phyloP scores from a whole-genome alignment of 2,329 filamentous ascomycete genomes.

The Daldinia sp. region DNA sequence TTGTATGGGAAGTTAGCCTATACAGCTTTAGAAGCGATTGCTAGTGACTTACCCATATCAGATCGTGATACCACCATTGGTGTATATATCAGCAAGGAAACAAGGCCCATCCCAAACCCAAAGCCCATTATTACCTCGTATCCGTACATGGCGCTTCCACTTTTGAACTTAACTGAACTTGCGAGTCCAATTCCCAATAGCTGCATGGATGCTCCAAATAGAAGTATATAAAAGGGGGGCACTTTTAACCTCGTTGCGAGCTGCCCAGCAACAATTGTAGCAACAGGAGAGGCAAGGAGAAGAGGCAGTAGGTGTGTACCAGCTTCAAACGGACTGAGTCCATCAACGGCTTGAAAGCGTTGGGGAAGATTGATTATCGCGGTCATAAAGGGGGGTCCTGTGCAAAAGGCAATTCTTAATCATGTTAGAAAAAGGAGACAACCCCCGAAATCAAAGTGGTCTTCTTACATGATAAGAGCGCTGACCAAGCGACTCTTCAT shows the following conservation, averaged over 20 bases:
- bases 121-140: slow-evolving; percentile 55
- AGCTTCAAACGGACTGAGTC: slow-evolving; percentile 48
- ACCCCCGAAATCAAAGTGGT: neutral
- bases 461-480: slow-evolving; percentile 52
- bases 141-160: slow-evolving; percentile 47
- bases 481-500: slow-evolving; percentile 50
- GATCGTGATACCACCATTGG: slow-evolving; percentile 49
- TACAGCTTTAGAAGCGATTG: slow-evolving; percentile 6
- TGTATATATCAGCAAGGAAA: slow-evolving; percentile 51
- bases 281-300: slow-evolving; percentile 51
- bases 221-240: slow-evolving; percentile 51
- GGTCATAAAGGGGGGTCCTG: slow-evolving; percentile 53
- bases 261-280: slow-evolving; percentile 50
- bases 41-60: slow-evolving; percentile 48
- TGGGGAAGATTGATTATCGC: slow-evolving; percentile 55
- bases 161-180: slow-evolving; percentile 44
- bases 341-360: slow-evolving; percentile 53
- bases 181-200: slow-evolving; percentile 53
- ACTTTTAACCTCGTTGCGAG: slow-evolving; percentile 48
- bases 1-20: slow-evolving; percentile 3
- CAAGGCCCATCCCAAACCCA: slow-evolving; percentile 53
- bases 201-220: slow-evolving; percentile 49
- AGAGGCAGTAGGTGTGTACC: slow-evolving; percentile 53
- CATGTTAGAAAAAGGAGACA: slow-evolving; percentile 14
- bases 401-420: slow-evolving; percentile 49